Percentiles rank a stretch among this genome's conserved stretches.
Conservation (phyloP, 345 rosid genomes). For the Nasturtium officinale region DNA sequence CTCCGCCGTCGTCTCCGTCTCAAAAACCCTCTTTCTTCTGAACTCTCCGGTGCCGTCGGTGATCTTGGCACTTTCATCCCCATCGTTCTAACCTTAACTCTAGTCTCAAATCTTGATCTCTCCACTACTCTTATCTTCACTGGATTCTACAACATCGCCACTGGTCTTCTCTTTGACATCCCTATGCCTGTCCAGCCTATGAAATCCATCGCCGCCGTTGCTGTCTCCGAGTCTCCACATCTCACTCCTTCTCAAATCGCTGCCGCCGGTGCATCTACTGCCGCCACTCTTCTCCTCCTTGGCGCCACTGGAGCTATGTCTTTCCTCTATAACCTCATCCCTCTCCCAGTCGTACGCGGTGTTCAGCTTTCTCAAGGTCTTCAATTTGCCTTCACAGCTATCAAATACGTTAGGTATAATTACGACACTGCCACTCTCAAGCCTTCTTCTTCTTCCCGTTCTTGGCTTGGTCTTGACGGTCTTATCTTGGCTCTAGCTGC, state of each 20-base stretch:
- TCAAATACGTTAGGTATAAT: slow-evolving; percentile 71
- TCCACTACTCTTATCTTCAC: slow-evolving; percentile 80
- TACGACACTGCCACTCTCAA: slow-evolving; percentile 66
- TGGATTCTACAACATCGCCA: slow-evolving; percentile 66
- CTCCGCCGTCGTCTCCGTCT: slow-evolving; percentile 52
- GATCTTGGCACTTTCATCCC: slow-evolving; percentile 88
- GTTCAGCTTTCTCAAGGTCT: slow-evolving; percentile 97
- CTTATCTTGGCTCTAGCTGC: slow-evolving; percentile 63
- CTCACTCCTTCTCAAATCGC: slow-evolving; percentile 68
- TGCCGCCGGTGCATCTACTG: slow-evolving; percentile 67
- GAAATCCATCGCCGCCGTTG: slow-evolving; percentile 88
- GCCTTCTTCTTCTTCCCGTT: slow-evolving; percentile 62
- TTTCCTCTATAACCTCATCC: slow-evolving; percentile 64
- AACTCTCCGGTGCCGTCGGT: slow-evolving; percentile 82
- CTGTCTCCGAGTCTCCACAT: slow-evolving; percentile 70
- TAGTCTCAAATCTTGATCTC: slow-evolving; percentile 72
- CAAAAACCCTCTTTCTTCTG: slow-evolving; percentile 53
- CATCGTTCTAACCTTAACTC: slow-evolving; percentile 64
- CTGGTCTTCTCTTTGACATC: slow-evolving; percentile 78
- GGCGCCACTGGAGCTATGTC: slow-evolving; percentile 82
- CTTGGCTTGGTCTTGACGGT: slow-evolving; percentile 85
- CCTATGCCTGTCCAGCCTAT: slow-evolving; percentile 93
- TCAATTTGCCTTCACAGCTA: slow-evolving; percentile 81
- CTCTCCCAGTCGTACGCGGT: slow-evolving; percentile 90
- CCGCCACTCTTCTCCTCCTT: slow-evolving; percentile 60